phyloP scores from a whole-genome alignment of 495 filamentous ascomycete genomes.

The Bacidia gigantensis region DNA sequence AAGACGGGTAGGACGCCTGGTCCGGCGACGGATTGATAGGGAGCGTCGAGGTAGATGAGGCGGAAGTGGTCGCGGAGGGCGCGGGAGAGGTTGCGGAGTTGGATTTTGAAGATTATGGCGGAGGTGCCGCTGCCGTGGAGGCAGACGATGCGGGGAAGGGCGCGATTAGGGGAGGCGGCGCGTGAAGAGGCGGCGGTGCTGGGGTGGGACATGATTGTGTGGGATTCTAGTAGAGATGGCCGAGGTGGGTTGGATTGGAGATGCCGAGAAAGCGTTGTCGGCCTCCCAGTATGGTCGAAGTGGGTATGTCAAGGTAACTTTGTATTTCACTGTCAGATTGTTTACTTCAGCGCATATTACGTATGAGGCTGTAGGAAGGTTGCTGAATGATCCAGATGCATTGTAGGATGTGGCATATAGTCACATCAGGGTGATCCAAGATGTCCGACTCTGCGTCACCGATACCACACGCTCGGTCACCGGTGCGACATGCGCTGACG shows the following conservation, averaged over 20 bases:
- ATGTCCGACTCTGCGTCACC: too few relatives aligned
- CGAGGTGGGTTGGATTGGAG: neutral
- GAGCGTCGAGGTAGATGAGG: slow-evolving; percentile 24
- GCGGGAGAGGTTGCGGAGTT: slow-evolving; percentile 18
- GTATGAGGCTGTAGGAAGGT: too few relatives aligned
- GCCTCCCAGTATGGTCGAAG: too few relatives aligned
- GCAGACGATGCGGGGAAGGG: slow-evolving; percentile 17
- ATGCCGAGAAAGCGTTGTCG: too few relatives aligned
- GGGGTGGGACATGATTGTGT: neutral
- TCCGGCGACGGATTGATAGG: slow-evolving; percentile 19
- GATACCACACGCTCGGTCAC: neutral
- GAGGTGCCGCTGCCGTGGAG: slow-evolving; percentile 11
- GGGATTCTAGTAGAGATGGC: neutral
- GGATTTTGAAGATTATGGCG: slow-evolving; percentile 12
- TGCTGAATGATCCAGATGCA: too few relatives aligned
- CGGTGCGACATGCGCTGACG: neutral
- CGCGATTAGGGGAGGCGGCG: neutral
- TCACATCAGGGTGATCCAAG: too few relatives aligned
- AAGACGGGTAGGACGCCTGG: slow-evolving; percentile 27
- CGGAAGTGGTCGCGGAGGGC: slow-evolving; percentile 16
- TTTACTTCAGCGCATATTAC: too few relatives aligned
- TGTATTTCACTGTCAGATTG: too few relatives aligned
- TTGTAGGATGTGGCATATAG: too few relatives aligned
- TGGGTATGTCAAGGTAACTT: too few relatives aligned
- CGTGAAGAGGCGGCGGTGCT: neutral